Evolutionary conservation across 163 green algal species (phyloP).

Genomic region (Trebouxiophyceae sp.): DNA sequence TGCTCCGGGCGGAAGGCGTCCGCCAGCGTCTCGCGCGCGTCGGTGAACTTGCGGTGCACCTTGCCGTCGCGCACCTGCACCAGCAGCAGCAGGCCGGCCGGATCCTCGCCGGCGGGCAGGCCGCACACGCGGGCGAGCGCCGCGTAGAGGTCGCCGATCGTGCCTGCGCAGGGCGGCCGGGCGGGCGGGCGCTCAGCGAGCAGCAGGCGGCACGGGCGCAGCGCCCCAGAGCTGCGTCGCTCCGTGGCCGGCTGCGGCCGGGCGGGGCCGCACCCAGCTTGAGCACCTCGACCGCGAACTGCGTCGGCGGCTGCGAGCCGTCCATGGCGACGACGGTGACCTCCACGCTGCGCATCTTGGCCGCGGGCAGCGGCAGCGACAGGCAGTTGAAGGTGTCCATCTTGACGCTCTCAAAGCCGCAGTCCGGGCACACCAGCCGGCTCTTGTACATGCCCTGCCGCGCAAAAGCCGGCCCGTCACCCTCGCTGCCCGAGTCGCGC

Average conservation of each 20-base stretch:
- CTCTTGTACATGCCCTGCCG: conserved; percentile 84
- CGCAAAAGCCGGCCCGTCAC: not conserved
- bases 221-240: not conserved
- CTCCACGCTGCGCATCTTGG: conserved; percentile 35
- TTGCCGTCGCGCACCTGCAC: conserved; percentile 20
- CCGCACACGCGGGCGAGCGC: conserved; percentile 23
- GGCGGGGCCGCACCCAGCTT: conserved; percentile 15
- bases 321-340: conserved; percentile 56
- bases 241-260: no score
- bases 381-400: conserved; percentile 99
- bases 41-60: not conserved
- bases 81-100: conserved; percentile 35
- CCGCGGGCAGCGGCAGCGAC: conserved; percentile 78
- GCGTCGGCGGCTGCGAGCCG: conserved; percentile 36
- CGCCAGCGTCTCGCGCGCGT: not conserved
- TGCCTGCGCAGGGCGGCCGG: conserved; percentile 24
- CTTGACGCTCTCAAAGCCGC: conserved; percentile 66
- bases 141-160: conserved; percentile 33
- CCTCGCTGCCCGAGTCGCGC: not conserved
- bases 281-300: conserved; percentile 39
- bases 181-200: not conserved
- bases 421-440: conserved; percentile 81
- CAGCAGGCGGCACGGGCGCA: not conserved
- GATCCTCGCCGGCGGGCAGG: conserved; percentile 1
- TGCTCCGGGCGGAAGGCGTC: not conserved